These are phyloP conservation scores for Rhizophagus prolifer DNA, from an alignment of 192 early-diverging fungal species.

Conservation along the genomic window DNA sequence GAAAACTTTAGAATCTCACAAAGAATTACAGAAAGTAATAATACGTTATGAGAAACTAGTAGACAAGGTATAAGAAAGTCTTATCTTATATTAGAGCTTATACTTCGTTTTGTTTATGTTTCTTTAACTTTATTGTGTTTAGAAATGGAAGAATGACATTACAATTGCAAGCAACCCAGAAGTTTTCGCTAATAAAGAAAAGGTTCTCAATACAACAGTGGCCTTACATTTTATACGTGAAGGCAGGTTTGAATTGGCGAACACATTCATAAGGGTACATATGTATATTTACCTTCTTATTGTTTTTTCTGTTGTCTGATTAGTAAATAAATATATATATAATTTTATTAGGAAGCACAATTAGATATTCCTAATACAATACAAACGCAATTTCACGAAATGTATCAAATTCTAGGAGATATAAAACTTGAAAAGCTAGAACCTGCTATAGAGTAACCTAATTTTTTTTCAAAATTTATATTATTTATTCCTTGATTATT, in stretches of 20 bases:
- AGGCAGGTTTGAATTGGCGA: slow-evolving; percentile 82
- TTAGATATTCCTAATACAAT: slow-evolving; percentile 47
- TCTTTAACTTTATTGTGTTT: neutral
- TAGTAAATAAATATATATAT: neutral
- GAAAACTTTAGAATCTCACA: slow-evolving; percentile 50
- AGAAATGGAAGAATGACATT: slow-evolving; percentile 72
- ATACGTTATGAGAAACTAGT: slow-evolving; percentile 72
- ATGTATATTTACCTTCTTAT: neutral
- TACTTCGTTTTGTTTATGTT: slow-evolving; percentile 16
- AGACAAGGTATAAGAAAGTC: slow-evolving; percentile 55
- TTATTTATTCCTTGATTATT: neutral
- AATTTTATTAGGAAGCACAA: slow-evolving; percentile 38
- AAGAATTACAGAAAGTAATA: slow-evolving; percentile 63
- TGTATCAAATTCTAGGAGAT: slow-evolving; percentile 73
- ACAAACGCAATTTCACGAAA: slow-evolving; percentile 71
- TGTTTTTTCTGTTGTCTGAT: slow-evolving; percentile 23
- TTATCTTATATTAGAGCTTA: slow-evolving; percentile 2
- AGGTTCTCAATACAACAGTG: slow-evolving; percentile 62
- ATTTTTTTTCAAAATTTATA: neutral
- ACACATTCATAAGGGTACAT: slow-evolving; percentile 54
- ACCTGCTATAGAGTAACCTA: slow-evolving; percentile 52
- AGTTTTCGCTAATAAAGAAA: slow-evolving; percentile 72
- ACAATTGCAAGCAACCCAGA: slow-evolving; percentile 61
- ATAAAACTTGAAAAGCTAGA: slow-evolving; percentile 60
- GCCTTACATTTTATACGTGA: slow-evolving; percentile 81